Evolutionary conservation across 345 rosid species (phyloP).

Genomic region (Nasturtium officinale): DNA sequence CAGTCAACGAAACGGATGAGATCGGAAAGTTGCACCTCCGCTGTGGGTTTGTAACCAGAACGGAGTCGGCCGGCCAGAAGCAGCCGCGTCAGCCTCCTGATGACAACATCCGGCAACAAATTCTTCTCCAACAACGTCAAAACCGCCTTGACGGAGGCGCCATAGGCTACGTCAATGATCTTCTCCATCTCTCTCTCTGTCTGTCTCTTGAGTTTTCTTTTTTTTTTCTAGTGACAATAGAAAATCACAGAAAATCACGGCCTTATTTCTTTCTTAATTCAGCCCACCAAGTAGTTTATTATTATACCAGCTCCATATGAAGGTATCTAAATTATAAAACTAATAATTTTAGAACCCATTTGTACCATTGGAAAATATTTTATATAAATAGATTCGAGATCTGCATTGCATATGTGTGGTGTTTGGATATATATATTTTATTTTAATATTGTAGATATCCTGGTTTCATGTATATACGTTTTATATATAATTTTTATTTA

Average conservation of each 20-base stretch:
- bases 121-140: constrained; percentile 68
- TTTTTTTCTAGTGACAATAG: background rate
- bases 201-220: constrained; percentile 10
- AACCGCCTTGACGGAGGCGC: constrained; percentile 54
- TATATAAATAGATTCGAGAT: too few relatives aligned
- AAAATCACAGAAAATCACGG: background rate
- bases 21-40: constrained; percentile 64
- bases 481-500: too few relatives aligned
- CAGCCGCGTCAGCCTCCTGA: constrained; percentile 64
- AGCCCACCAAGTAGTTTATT: background rate
- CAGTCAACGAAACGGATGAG: constrained; percentile 67
- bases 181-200: constrained; percentile 52
- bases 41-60: constrained; percentile 59
- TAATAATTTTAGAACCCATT: too few relatives aligned
- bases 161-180: constrained; percentile 58
- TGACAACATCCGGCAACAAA: constrained; percentile 66
- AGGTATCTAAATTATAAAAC: too few relatives aligned
- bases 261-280: background rate
- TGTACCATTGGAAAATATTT: too few relatives aligned
- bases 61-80: constrained; percentile 76
- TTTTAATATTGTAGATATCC: too few relatives aligned
- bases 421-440: too few relatives aligned
- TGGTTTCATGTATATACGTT: too few relatives aligned
- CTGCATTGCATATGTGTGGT: too few relatives aligned
- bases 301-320: too few relatives aligned